Conservation (phyloP, 805 yeast genomes). For the Saccharomycopsis malanga region DNA sequence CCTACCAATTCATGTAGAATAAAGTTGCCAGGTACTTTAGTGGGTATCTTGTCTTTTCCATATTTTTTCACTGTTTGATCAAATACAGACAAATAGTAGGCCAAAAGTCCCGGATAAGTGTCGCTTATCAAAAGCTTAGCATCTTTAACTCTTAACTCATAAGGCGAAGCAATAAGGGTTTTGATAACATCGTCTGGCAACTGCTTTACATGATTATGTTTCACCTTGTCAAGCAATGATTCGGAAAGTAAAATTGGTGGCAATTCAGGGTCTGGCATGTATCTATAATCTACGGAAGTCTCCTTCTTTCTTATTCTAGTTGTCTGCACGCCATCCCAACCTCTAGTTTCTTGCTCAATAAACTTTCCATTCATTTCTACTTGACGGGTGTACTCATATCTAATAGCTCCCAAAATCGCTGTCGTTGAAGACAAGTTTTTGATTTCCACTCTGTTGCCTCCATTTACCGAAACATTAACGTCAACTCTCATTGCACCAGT, state of each 20-base stretch:
- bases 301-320: constrained; percentile 69
- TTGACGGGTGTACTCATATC: constrained; percentile 70
- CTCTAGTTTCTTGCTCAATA: constrained; percentile 61
- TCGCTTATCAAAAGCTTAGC: constrained; percentile 54
- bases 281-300: constrained; percentile 77
- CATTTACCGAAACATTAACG: constrained; percentile 77
- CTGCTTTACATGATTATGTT: constrained; percentile 38
- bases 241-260: constrained; percentile 47
- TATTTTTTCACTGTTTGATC: constrained; percentile 23
- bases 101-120: constrained; percentile 32
- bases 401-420: constrained; percentile 70
- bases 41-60: constrained; percentile 22
- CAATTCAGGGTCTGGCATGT: constrained; percentile 91
- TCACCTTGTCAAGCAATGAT: constrained; percentile 37
- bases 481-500: constrained; percentile 94
- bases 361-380: constrained; percentile 33
- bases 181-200: constrained; percentile 55
- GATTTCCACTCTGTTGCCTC: constrained; percentile 70
- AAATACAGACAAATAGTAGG: constrained; percentile 46
- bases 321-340: constrained; percentile 82
- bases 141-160: constrained; percentile 57
- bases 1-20: constrained; percentile 77
- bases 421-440: constrained; percentile 83
- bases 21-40: constrained; percentile 63
- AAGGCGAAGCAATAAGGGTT: constrained; percentile 42